Conservation (phyloP, 2,329 filamentous ascomycete genomes). For the Colletotrichum lupini region DNA sequence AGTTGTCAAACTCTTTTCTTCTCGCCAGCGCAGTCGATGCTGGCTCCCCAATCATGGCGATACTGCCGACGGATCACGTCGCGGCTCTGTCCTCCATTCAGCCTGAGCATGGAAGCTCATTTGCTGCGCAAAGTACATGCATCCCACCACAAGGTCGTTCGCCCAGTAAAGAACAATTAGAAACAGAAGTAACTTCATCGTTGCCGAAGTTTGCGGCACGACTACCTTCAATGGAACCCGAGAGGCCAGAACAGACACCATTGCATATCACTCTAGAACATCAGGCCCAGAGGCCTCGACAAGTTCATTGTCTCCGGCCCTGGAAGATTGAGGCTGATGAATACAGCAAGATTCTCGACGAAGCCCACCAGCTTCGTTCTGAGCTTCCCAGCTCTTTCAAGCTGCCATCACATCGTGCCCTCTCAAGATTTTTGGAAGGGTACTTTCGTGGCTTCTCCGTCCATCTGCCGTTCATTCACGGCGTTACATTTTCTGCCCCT, state of each 20-base stretch:
- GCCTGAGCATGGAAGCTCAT: too few relatives aligned
- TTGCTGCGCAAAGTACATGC: too few relatives aligned
- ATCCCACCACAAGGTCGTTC: not conserved
- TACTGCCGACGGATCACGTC: too few relatives aligned
- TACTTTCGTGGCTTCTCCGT: slow-evolving; percentile 63
- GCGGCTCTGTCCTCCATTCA: too few relatives aligned
- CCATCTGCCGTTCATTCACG: slow-evolving; percentile 62
- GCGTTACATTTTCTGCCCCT: slow-evolving; percentile 57
- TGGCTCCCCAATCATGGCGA: too few relatives aligned
- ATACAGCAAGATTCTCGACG: slow-evolving; percentile 31
- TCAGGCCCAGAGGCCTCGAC: not conserved
- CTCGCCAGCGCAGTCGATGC: not conserved
- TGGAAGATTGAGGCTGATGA: slow-evolving; percentile 34
- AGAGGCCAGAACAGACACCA: not conserved
- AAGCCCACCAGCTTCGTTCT: slow-evolving; percentile 30
- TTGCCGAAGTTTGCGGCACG: not conserved
- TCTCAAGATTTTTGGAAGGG: slow-evolving; percentile 60
- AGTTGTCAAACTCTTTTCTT: not conserved
- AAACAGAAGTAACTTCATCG: not conserved
- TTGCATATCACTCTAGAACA: not conserved
- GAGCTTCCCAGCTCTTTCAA: slow-evolving; percentile 57
- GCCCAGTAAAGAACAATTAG: not conserved
- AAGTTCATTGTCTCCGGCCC: not conserved
- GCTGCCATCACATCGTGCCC: slow-evolving; percentile 58
- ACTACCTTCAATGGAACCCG: slow-evolving; percentile 1